These are phyloP conservation scores for Musa troglodytarum DNA, from an alignment of 176 grass and related monocot species.

Conservation along the genomic window DNA sequence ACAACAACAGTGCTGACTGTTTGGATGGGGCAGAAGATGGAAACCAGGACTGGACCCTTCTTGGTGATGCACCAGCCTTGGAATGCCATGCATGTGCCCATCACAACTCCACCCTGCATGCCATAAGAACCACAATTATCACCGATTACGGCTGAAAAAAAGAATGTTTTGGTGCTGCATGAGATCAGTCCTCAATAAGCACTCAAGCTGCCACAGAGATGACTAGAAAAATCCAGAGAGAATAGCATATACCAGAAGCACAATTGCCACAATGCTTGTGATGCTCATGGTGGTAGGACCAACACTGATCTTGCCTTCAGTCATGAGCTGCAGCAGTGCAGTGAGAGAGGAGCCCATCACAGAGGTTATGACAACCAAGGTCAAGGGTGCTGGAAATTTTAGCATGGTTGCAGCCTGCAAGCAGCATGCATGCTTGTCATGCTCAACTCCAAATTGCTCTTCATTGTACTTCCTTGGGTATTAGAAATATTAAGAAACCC, in stretches of 20 bases:
- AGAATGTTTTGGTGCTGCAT: background rate
- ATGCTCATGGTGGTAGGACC: slow-evolving; percentile 20
- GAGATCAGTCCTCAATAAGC: background rate
- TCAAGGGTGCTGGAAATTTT: slow-evolving; percentile 38
- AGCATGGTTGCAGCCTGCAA: slow-evolving; percentile 32
- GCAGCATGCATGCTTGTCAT: slow-evolving; percentile 8
- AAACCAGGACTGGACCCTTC: slow-evolving; percentile 51
- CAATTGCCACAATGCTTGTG: slow-evolving; percentile 15
- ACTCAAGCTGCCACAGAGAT: too few species aligned
- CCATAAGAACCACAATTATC: background rate
- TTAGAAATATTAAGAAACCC: background rate
- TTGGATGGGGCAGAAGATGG: slow-evolving; percentile 51
- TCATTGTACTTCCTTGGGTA: background rate
- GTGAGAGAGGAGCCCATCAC: slow-evolving; percentile 33
- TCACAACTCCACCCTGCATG: slow-evolving; percentile 33
- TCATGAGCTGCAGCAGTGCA: slow-evolving; percentile 20
- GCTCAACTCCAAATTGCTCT: background rate
- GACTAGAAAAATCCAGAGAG: too few species aligned
- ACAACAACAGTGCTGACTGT: slow-evolving; percentile 37
- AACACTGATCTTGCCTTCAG: slow-evolving; percentile 30
- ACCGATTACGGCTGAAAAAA: too few species aligned
- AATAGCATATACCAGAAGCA: slow-evolving; percentile 27
- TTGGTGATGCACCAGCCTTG: slow-evolving; percentile 44
- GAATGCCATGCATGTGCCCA: slow-evolving; percentile 26
- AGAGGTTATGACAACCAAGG: slow-evolving; percentile 19